Evolutionary conservation across 306 rosid species (phyloP).

Genomic region (Prunus davidiana): DNA sequence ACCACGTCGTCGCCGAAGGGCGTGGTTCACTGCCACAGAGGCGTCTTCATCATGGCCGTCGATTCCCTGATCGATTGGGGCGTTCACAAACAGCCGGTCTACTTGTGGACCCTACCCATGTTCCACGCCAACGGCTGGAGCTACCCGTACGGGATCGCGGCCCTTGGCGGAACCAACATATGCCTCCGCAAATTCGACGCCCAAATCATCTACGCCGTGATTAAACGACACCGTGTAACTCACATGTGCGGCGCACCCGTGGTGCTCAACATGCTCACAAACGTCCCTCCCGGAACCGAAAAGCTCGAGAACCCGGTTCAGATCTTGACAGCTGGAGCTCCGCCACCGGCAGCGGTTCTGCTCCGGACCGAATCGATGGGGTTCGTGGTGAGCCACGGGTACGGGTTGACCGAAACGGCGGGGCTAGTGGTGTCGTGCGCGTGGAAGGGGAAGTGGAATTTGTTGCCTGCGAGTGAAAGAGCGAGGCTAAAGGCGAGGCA

Average conservation of each 20-base stretch:
- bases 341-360: conserved; percentile 46
- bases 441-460: conserved; percentile 52
- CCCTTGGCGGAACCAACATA: conserved; percentile 62
- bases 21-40: conserved; percentile 65
- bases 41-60: conserved; percentile 35
- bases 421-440: conserved; percentile 56
- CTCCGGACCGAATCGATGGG: conserved; percentile 40
- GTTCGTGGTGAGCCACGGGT: conserved; percentile 53
- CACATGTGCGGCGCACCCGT: conserved; percentile 83
- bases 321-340: conserved; percentile 47
- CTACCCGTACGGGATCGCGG: conserved; percentile 74
- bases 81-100: conserved; percentile 41
- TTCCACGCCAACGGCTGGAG: conserved; percentile 80
- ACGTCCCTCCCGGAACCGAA: not conserved
- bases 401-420: conserved; percentile 53
- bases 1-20: conserved; percentile 83
- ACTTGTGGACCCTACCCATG: conserved; percentile 72
- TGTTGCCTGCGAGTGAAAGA: conserved; percentile 38
- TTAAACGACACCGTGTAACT: conserved; percentile 36
- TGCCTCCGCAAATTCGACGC: conserved; percentile 55
- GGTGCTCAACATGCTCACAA: conserved; percentile 55
- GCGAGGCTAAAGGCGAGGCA: conserved; percentile 54
- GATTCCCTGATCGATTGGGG: conserved; percentile 58
- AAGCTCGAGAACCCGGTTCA: conserved; percentile 34
- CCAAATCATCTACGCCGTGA: conserved; percentile 28